These are phyloP conservation scores for Musa balbisiana DNA, from an alignment of 202 grass and related monocot species.

Conservation along the genomic window DNA sequence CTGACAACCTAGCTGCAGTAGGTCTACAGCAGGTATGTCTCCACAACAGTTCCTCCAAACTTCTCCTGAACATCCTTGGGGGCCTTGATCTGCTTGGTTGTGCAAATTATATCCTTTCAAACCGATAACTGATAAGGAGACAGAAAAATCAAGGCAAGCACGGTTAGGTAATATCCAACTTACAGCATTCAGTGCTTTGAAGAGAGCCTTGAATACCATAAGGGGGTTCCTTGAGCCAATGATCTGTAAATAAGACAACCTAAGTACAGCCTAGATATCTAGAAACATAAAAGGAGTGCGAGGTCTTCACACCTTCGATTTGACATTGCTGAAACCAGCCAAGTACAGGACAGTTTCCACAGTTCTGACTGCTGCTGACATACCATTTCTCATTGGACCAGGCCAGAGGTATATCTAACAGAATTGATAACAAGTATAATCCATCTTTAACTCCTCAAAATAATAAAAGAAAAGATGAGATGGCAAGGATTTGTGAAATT, in stretches of 20 bases:
- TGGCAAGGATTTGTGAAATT: background rate
- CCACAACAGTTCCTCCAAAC: constrained; percentile 84
- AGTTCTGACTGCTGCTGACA: constrained; percentile 51
- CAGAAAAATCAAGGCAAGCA: background rate
- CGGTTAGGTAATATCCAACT: background rate
- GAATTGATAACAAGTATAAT: constrained; percentile 15
- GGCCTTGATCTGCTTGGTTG: constrained; percentile 68
- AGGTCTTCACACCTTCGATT: constrained; percentile 50
- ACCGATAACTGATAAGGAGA: background rate
- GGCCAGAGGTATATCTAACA: constrained; percentile 89
- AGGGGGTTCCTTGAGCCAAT: constrained; percentile 93
- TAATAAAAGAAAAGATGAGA: background rate
- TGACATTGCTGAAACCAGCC: constrained; percentile 84
- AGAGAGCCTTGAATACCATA: constrained; percentile 85
- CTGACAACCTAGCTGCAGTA: background rate
- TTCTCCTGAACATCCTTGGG: constrained; percentile 94
- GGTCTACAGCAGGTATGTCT: constrained; percentile 62
- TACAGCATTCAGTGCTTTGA: constrained; percentile 90
- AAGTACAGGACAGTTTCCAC: constrained; percentile 79
- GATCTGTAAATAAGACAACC: constrained; percentile 35
- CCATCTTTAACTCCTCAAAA: background rate
- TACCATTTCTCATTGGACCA: constrained; percentile 60
- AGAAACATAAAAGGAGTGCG: background rate
- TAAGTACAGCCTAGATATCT: constrained; percentile 3
- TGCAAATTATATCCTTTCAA: background rate